Base-by-base conservation (phyloP, 192 early-diverging fungal species). In the Irineochytrium annulatum region DNA sequence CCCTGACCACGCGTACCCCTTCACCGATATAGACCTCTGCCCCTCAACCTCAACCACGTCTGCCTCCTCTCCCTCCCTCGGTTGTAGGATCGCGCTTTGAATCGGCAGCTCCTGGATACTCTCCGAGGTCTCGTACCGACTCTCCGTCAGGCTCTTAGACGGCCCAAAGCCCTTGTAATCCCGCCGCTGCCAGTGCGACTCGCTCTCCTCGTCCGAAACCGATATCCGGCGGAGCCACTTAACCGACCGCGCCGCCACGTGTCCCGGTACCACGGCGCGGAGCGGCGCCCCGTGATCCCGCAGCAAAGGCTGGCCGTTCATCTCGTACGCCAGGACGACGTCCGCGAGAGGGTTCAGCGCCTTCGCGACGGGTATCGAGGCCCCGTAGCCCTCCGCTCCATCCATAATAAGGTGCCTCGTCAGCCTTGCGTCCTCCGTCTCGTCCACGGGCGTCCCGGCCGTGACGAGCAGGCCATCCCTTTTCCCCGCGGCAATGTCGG, bases 171-270 rank as follows among this genome's bases (percentile, higher is more conserved):
- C 88, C 75, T 88, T 53, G 74, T 81, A 48, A 52, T 77, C 62
- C 62, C 72, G 26, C 57, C 75, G 56, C 67, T 67, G 69, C 77
- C 71, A 80, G 57, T 71, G 75, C 5, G 57, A 60, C 19, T 24
- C 41, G 30, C 22, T 30, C 52, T 70, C 77, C 19, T 77, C 73
- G 37, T 79, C 70, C 30, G 59, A 55, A 8, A 79, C 41, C 43
- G 58, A 58, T 48, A 72, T 72, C 41, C 44, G 24, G 1, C 34
- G 17, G 22, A 60, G 26, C 89, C 89, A 93, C 59, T 94, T 96
- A 65, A 93, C 86, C 61, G 76, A n/a, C n/a, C 93, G 83, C 0
- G 91, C 93, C 16, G 92, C 93, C 34, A 95, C 92, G 56, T 82
- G 74, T 1, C 93, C 93, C 20, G 92, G 92, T 3, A 94, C 84